Conservation (phyloP, 768 basidiomycete species). For the Cubamyces sp. region DNA sequence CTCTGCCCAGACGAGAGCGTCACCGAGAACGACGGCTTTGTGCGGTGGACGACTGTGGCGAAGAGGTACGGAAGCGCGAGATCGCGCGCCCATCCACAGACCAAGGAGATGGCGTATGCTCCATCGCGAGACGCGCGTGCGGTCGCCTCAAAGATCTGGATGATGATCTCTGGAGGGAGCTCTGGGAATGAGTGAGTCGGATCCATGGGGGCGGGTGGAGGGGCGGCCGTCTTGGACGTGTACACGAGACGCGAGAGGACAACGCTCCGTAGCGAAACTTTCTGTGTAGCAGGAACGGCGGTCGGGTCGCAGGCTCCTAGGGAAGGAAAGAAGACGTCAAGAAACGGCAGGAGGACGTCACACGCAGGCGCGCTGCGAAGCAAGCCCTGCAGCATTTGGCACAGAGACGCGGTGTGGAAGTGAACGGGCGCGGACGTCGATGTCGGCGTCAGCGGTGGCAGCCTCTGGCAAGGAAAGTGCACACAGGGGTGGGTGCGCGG, state of each 20-base stretch:
- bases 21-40: conserved; percentile 8
- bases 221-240: neutral
- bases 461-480: neutral
- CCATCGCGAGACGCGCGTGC: conserved; percentile 19
- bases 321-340: neutral
- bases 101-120: conserved; percentile 26
- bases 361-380: too few relatives aligned
- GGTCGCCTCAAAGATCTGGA: conserved; percentile 29
- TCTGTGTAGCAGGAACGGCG: too few relatives aligned
- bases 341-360: too few relatives aligned
- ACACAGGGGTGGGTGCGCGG: too few relatives aligned
- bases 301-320: neutral
- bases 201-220: neutral
- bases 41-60: conserved; percentile 26
- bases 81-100: conserved; percentile 29
- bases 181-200: conserved; percentile 9
- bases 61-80: conserved; percentile 28
- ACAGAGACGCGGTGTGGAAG: too few relatives aligned
- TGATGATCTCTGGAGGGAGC: conserved; percentile 28
- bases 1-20: conserved; percentile 16
- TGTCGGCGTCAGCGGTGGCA: neutral
- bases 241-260: neutral
- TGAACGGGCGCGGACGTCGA: neutral
- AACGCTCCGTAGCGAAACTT: too few relatives aligned
- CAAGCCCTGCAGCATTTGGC: too few relatives aligned